These are phyloP conservation scores for Hortiboletus campestris DNA, from an alignment of 768 basidiomycete genomes.

Conservation along the genomic window DNA sequence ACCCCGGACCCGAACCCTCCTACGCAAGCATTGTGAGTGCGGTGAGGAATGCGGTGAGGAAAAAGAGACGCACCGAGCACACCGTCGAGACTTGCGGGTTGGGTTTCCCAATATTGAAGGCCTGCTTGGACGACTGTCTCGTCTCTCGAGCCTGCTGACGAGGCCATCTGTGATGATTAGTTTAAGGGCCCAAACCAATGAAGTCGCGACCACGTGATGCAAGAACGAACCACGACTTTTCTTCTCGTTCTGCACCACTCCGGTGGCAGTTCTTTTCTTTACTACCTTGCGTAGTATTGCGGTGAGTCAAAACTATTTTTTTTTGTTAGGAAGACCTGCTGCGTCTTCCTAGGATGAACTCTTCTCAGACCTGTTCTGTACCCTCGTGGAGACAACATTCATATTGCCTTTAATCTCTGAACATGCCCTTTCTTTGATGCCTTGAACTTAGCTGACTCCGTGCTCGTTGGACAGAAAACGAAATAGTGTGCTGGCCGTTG, in stretches of 20 bases:
- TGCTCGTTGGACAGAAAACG: constrained; percentile 1
- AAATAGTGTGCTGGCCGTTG: too few species aligned
- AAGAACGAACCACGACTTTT: background rate
- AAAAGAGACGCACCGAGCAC: constrained; percentile 62
- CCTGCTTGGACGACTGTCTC: constrained; percentile 71
- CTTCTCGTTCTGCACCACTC: background rate
- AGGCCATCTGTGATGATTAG: background rate
- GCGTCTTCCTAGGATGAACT: constrained; percentile 20
- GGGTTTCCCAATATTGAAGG: constrained; percentile 81
- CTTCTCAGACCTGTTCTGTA: constrained; percentile 33
- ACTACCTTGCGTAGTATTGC: too few species aligned
- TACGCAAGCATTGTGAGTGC: constrained; percentile 25
- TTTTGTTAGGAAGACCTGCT: background rate
- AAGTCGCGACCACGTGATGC: constrained; percentile 10
- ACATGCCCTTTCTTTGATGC: background rate
- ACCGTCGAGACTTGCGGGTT: constrained; percentile 81
- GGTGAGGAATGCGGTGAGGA: background rate
- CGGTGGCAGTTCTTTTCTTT: too few species aligned
- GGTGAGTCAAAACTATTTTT: constrained; percentile 13
- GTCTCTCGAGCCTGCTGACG: constrained; percentile 22
- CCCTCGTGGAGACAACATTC: constrained; percentile 24
- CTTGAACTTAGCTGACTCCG: constrained; percentile 6
- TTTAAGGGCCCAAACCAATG: too few species aligned
- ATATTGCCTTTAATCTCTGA: constrained; percentile 27
- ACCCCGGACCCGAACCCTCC: constrained; percentile 58